A percentile compares a stretch with the other conserved stretches of the same genome.
phyloP scores from a whole-genome alignment of 176 grass and related monocot genomes.

The Oryza longistaminata region DNA sequence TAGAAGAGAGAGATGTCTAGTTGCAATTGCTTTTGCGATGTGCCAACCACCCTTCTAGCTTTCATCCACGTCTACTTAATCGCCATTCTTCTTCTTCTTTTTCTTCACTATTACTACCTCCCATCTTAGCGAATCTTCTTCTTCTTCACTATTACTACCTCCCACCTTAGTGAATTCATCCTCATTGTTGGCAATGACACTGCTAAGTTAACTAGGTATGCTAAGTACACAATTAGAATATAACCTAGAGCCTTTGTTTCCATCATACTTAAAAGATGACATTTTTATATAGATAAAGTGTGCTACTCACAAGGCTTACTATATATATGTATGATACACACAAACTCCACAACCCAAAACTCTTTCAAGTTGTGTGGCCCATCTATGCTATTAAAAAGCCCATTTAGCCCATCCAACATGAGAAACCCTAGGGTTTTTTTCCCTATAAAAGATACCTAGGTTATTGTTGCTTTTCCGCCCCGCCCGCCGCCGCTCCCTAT shows the following conservation, averaged over 20 bases:
- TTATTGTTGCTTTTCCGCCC: not conserved
- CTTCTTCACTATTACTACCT: not conserved
- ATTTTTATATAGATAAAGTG: not conserved
- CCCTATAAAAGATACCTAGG: not conserved
- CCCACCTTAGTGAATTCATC: not conserved
- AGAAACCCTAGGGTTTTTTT: not conserved
- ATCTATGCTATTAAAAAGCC: not conserved
- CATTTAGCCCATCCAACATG: not conserved
- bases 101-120: not conserved
- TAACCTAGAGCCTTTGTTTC: not conserved
- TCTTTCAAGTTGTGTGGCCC: not conserved
- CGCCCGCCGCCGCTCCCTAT: not conserved
- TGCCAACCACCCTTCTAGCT: not conserved
- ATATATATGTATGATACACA: not conserved
- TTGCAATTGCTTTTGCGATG: not conserved
- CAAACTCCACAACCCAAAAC: not conserved
- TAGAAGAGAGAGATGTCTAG: not conserved
- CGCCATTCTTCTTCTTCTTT: not conserved
- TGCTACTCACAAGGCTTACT: not conserved
- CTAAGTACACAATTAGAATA: not conserved
- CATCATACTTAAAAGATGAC: not conserved
- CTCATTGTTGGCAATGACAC: not conserved
- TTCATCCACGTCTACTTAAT: not conserved
- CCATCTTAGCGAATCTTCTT: not conserved
- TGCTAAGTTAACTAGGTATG: not conserved